phyloP scores from a whole-genome alignment of 768 basidiomycete genomes.

The Punctularia strigosozonata region DNA sequence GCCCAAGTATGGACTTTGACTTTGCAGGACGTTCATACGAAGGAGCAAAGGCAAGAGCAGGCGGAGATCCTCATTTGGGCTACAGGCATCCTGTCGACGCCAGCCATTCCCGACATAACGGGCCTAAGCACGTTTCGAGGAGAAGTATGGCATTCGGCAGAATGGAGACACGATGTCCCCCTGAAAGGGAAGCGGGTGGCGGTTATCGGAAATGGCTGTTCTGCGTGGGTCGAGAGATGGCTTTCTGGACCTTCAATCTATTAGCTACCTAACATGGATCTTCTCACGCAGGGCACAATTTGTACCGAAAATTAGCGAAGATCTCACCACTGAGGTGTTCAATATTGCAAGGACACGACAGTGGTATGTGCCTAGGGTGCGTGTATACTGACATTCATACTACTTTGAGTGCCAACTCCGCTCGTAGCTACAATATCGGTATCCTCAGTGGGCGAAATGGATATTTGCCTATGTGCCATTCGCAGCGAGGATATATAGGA shows the following conservation, averaged over 20 bases:
- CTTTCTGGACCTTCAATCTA: constrained; percentile 4
- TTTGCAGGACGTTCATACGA: constrained; percentile 25
- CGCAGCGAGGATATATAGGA: constrained; percentile 34
- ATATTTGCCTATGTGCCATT: constrained; percentile 42
- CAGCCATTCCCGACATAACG: constrained; percentile 31
- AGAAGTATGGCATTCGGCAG: constrained; percentile 39
- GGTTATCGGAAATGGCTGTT: constrained; percentile 54
- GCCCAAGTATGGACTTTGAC: constrained; percentile 29
- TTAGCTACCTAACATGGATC: constrained; percentile 2
- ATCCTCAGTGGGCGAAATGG: constrained; percentile 36
- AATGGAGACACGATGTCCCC: constrained; percentile 42
- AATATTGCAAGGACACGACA: constrained; percentile 48
- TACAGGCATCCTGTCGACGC: constrained; percentile 36
- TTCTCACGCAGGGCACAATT: constrained; percentile 39
- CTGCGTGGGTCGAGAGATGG: constrained; percentile 31
- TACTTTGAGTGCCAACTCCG: neutral
- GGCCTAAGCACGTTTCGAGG: constrained; percentile 38
- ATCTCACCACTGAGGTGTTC: constrained; percentile 35
- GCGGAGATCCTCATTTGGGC: constrained; percentile 39
- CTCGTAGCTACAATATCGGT: constrained; percentile 26
- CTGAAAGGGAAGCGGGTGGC: constrained; percentile 42
- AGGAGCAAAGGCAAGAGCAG: constrained; percentile 20
- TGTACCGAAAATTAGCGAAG: constrained; percentile 38
- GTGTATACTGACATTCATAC: constrained; percentile 8
- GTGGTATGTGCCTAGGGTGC: constrained; percentile 43